Evolutionary conservation across 495 filamentous ascomycete species (phyloP).

Genomic region (Talaromyces thailandensis): DNA sequence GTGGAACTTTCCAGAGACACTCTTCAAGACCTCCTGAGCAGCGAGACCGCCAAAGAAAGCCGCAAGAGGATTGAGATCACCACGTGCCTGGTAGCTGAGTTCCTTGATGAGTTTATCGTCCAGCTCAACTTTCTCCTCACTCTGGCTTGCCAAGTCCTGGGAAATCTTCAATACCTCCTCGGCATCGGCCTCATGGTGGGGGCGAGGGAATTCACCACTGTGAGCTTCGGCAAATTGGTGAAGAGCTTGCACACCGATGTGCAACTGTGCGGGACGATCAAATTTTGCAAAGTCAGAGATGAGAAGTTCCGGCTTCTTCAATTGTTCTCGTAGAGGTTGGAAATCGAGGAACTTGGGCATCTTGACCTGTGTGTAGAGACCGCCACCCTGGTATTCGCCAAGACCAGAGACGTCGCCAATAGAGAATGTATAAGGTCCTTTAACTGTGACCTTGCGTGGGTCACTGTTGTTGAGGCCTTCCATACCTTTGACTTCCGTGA

Average conservation of each 20-base stretch:
- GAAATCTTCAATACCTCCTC: conserved; percentile 64
- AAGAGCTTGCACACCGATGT: conserved; percentile 87
- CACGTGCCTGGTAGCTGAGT: conserved; percentile 89
- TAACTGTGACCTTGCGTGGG: conserved; percentile 84
- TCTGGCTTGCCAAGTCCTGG: conserved; percentile 52
- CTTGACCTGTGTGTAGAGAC: conserved; percentile 90
- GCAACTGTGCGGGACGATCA: conserved; percentile 83
- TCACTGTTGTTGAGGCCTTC: conserved; percentile 73
- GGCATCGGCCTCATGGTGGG: conserved; percentile 80
- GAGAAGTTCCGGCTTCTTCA: conserved; percentile 81
- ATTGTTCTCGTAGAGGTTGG: conserved; percentile 61
- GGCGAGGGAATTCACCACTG: conserved; percentile 59
- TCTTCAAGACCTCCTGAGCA: conserved; percentile 94
- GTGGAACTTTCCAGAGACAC: conserved; percentile 94
- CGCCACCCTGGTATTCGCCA: conserved; percentile 77
- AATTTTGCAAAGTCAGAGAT: conserved; percentile 97
- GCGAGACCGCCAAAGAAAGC: conserved; percentile 93
- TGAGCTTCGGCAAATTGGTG: conserved; percentile 70
- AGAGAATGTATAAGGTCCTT: conserved; percentile 92
- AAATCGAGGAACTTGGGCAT: conserved; percentile 95
- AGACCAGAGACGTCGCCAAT: conserved; percentile 88
- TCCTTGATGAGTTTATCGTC: conserved; percentile 91
- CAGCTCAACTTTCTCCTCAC: conserved; percentile 69
- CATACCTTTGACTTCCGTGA: conserved; percentile 90
- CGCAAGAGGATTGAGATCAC: conserved; percentile 84